Base-by-base conservation (phyloP, 371 early-diverging fungal genomes). In the Dipsacomyces acuminosporus region DNA sequence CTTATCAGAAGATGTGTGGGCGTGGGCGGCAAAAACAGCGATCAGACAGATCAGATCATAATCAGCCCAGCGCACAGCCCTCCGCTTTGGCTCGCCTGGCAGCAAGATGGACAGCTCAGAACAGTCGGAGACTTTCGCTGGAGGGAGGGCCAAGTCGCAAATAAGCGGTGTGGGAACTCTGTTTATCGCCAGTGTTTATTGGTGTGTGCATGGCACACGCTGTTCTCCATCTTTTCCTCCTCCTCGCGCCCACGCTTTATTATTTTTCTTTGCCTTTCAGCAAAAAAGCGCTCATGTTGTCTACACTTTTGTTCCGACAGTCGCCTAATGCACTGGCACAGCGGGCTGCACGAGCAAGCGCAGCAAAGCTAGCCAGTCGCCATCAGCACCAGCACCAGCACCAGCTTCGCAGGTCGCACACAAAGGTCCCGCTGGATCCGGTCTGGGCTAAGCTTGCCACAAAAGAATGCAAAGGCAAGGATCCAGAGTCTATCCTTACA, bases 381-480 rank as follows among this genome's bases (percentile, higher is more conserved):
- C 45, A 25, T 14, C 26, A 1, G 17, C 11, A 18, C 24, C 9
- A 17, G 33, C 44, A 19, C 8, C 24, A 13, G 44, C 15, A n/a
- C 44, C 24, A 23, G 14, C 6, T 22, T 17, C 47, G 56, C 43
- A 19, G 18, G 5, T 19, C 47, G 13, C 41, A 43, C 55, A 19
- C 40, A 17, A 48, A 33, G 34, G 49, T 14, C 19, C 54, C 57
- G 40, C 56, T 83, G 21, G 77, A 80, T 45, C 64, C 76, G 13
- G 81, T 84, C 48, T 91, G 91, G 91, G 72, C 65, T 20, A 74
- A 78, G 55, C 66, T 86, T 42, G 91, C 84, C 2, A 71, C 70
- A 20, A 91, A 90, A 71, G 91, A 91, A 66, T 78, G 89, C 61
- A 90, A 89, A 71, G 90, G 89, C 38, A 87, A 89, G 59, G 82